Conservation (phyloP, 2,329 filamentous ascomycete species). For the Shiraia sp. region DNA sequence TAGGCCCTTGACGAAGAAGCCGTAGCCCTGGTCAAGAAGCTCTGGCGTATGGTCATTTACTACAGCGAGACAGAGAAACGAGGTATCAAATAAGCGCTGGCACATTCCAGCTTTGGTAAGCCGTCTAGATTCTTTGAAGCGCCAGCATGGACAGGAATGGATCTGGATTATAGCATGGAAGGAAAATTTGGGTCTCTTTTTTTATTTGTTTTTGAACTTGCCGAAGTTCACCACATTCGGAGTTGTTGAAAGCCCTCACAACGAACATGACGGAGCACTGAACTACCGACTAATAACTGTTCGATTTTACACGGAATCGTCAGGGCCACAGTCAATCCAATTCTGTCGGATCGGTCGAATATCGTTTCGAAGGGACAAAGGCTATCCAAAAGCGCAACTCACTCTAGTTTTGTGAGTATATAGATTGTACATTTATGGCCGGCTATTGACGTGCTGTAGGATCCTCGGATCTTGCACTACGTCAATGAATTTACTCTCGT, state of each 20-base stretch:
- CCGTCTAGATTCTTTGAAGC: too few relatives aligned
- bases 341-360: too few relatives aligned
- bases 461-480: conserved; percentile 25
- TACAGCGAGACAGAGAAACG: conserved; percentile 93
- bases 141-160: too few relatives aligned
- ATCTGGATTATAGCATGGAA: too few relatives aligned
- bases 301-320: too few relatives aligned
- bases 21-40: conserved; percentile 89
- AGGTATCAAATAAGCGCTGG: conserved; percentile 58
- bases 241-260: background rate
- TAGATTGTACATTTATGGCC: conserved; percentile 4
- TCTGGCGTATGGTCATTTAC: conserved; percentile 99
- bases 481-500: conserved; percentile 9
- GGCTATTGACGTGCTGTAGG: conserved; percentile 24
- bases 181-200: too few relatives aligned
- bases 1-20: conserved; percentile 92
- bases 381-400: background rate
- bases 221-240: background rate
- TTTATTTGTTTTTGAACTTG: background rate
- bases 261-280: background rate
- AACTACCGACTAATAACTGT: too few relatives aligned
- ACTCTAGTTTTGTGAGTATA: conserved; percentile 18
- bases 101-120: too few relatives aligned
- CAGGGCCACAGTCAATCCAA: too few relatives aligned
- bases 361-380: too few relatives aligned